Evolutionary conservation across 169 alveolate species (phyloP), one percentile per base, ranked within the genome.

Genomic region (Ichthyophthirius multifiliis): DNA sequence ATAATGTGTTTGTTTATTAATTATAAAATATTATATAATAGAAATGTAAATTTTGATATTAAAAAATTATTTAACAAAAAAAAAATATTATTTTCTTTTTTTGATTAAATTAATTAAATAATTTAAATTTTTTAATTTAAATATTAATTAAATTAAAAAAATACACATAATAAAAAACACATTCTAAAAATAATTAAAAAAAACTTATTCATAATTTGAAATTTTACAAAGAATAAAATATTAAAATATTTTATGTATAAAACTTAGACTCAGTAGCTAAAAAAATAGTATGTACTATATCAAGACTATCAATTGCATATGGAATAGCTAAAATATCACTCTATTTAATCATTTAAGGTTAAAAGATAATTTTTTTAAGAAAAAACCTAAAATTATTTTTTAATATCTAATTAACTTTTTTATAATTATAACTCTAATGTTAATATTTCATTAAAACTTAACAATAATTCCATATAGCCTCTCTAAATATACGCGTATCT

Each of bases 381-480:
- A 55, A 55, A 27, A 27, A 27, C 23, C 71, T 34, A 39, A 55
- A 55, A 0, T 34, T 34, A 4, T 55, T 55, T 55, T 55, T 12
- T 4, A 55, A 39, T 2, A 55, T 34, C 9, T 55, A 27, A 27
- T 55, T 55, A 34, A 55, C 31, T 27, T 55, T 55, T 55, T 15
- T 55, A 39, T 55, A 55, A 27, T 55, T 55, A 10, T 55, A 55
- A 27, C 31, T 39, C 9, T 16, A 27, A 10, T 55, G 23, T 13
- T 34, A 4, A 23, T 55, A 55, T 27, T 39, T 39, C 71, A 55
- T 55, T 1, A 39, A 15, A 9, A 55, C 18, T 18, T 55, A 34
- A 55, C 71, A 55, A 39, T 27, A 55, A 55, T 55, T 55, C 71
- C 71, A 55, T 27, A 55, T 55, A 55, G 71, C 71, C 4, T 55